Base-by-base conservation (phyloP, 306 rosid species). In the Sophora flavescens region DNA sequence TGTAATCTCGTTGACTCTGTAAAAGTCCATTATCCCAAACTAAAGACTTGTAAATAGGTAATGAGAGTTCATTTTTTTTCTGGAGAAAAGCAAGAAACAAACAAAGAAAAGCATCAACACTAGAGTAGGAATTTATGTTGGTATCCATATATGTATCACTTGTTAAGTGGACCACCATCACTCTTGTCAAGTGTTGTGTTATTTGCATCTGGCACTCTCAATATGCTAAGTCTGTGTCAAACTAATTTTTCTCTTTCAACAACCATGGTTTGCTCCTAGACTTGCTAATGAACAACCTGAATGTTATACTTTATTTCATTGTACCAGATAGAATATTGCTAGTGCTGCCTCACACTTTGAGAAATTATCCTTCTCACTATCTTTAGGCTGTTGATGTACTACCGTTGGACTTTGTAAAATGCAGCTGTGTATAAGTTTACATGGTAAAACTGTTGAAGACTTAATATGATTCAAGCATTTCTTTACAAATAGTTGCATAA, bases 361-460 rank as follows among this genome's bases (percentile, higher is more conserved):
- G 52, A 47, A 47, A 47, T 47, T 45, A 47, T 47, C 13, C 53
- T 47, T 48, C 54, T 48, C 16, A 48, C 15, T 48, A 13, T 48
- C 7, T 48, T 48, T 14, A 14, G 54, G 54, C 18, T n/a, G 7
- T 51, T 15, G 9, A 51, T 51, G 26, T n/a, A 51, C 3, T 51
- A 0, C n/a, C 54, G 6, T 17, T 6, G 6, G 68, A 62, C 52
- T 47, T 45, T 45, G 15, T 45, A 6, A 44, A 10, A 44, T 39
- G 66, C 42, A 59, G 26, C 32, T 15, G 17, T 15, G 32, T 61
- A 42, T 12, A 33, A 47, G 62, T 26, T 48, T 11, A 17, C 16
- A 9, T 60, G 70, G 22, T 74, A 74, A 36, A 36, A 70, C 8
- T 6, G 36, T 36, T 36, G 52, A n/a, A 75, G 70, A 10, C 59